phyloP scores from a whole-genome alignment of 257 asterid genomes.

The Solanum commersonii region DNA sequence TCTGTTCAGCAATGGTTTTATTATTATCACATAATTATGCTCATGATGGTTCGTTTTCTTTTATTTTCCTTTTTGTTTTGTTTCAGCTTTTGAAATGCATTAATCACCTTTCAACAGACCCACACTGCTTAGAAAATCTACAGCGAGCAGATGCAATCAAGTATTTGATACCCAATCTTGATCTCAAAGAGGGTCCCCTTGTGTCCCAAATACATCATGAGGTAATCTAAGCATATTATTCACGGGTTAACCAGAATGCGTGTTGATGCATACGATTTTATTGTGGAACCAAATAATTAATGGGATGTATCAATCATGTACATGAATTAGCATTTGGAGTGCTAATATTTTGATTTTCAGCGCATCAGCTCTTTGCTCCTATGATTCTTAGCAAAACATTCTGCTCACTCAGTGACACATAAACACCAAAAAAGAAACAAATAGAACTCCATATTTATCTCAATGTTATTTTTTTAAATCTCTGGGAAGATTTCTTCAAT shows the following conservation, averaged over 20 bases:
- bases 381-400: neutral
- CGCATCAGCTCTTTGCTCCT: neutral
- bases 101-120: slow-evolving; percentile 90
- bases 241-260: neutral
- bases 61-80: neutral
- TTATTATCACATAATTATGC: neutral
- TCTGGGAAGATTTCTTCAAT: neutral
- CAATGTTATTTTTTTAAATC: neutral
- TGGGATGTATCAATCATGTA: neutral
- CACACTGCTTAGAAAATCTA: slow-evolving; percentile 92
- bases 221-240: slow-evolving; percentile 34
- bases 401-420: neutral
- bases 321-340: neutral
- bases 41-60: neutral
- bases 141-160: slow-evolving; percentile 97
- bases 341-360: neutral
- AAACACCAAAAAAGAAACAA: neutral
- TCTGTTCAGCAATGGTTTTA: neutral
- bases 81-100: slow-evolving; percentile 81
- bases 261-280: neutral
- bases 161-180: slow-evolving; percentile 95
- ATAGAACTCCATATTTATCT: neutral
- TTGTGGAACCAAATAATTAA: neutral
- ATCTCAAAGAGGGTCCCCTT: slow-evolving; percentile 87
- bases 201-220: slow-evolving; percentile 92